Percentiles rank a stretch among this genome's conserved stretches.
phyloP scores from a whole-genome alignment of 2,329 filamentous ascomycete genomes.

The Arachnomyces sp. region DNA sequence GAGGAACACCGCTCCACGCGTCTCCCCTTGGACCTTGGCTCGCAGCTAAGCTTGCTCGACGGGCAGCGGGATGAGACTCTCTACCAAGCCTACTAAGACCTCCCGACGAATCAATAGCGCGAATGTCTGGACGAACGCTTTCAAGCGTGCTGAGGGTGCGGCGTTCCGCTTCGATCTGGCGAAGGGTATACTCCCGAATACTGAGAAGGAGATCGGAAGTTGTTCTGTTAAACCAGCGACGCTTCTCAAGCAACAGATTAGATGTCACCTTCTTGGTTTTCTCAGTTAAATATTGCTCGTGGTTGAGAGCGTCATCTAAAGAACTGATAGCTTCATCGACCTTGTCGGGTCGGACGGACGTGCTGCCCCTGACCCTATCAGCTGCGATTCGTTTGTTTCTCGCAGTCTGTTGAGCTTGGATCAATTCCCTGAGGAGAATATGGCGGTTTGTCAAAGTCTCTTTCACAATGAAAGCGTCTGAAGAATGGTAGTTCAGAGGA shows the following conservation, averaged over 20 bases:
- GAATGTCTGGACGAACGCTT: constrained; percentile 83
- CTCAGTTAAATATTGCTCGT: constrained; percentile 70
- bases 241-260: constrained; percentile 80
- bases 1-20: constrained; percentile 89
- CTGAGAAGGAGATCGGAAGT: constrained; percentile 72
- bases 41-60: constrained; percentile 69
- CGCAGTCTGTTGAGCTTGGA: constrained; percentile 81
- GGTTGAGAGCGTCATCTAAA: constrained; percentile 75
- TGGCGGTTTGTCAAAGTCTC: constrained; percentile 96
- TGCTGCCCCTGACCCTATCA: constrained; percentile 77
- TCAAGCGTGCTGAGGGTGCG: constrained; percentile 89
- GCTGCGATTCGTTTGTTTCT: constrained; percentile 76
- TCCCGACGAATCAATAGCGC: constrained; percentile 82
- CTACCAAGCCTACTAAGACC: constrained; percentile 83
- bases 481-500: constrained; percentile 87
- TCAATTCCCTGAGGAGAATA: constrained; percentile 84
- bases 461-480: constrained; percentile 95
- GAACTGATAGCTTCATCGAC: constrained; percentile 94
- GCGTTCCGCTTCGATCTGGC: constrained; percentile 91
- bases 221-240: constrained; percentile 84
- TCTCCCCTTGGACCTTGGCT: constrained; percentile 97
- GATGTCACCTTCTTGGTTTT: constrained; percentile 85
- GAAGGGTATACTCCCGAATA: constrained; percentile 84
- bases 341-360: constrained; percentile 84
- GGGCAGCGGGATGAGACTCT: constrained; percentile 68